phyloP scores from a whole-genome alignment of 495 filamentous ascomycete species.

The Bombardia bombarda region DNA sequence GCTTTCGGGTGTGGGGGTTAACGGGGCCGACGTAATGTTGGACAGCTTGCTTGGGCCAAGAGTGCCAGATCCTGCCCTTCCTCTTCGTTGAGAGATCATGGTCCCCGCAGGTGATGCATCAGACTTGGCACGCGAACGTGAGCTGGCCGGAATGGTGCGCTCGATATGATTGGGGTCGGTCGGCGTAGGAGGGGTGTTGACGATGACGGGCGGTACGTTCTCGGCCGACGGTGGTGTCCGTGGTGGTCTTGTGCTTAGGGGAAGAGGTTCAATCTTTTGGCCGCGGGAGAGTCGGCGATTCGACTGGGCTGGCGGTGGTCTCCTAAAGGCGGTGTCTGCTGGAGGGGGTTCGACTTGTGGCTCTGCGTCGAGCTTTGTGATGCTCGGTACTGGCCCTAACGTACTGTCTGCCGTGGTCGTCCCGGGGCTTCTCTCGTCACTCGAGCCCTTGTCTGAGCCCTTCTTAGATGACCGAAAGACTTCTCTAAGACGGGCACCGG shows the following conservation, averaged over 20 bases:
- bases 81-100: conserved; percentile 59
- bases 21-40: conserved; percentile 60
- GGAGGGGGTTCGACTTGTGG: neutral
- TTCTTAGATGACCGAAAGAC: conserved; percentile 34
- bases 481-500: conserved; percentile 37
- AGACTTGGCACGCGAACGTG: conserved; percentile 24
- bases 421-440: conserved; percentile 14
- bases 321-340: neutral
- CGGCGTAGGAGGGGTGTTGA: conserved; percentile 51
- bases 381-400: conserved; percentile 10
- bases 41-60: conserved; percentile 84
- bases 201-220: conserved; percentile 37
- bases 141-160: conserved; percentile 7
- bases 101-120: conserved; percentile 45
- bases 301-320: conserved; percentile 9
- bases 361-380: conserved; percentile 3
- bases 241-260: conserved; percentile 23
- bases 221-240: conserved; percentile 35
- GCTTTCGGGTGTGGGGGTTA: conserved; percentile 62
- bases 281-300: conserved; percentile 21
- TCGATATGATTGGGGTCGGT: conserved; percentile 28
- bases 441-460: conserved; percentile 13
- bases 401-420: conserved; percentile 8
- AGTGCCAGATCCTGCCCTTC: conserved; percentile 53
- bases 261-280: conserved; percentile 29